phyloP scores from a whole-genome alignment of 176 grass and related monocot species.

The Aegilops umbellulata region DNA sequence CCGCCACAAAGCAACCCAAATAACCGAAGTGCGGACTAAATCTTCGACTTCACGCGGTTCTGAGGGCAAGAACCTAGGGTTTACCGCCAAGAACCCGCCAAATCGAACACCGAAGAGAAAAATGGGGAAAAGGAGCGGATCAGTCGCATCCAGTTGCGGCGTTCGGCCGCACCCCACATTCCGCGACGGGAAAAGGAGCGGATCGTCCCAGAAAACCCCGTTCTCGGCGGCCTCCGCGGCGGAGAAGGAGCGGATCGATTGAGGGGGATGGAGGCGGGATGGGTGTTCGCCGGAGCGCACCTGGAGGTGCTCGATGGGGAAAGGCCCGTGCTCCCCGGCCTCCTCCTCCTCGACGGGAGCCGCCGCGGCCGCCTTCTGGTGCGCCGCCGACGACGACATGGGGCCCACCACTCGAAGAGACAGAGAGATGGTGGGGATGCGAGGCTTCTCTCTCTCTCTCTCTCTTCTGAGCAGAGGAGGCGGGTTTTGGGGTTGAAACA shows the following conservation, averaged over 20 bases:
- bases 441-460: not conserved
- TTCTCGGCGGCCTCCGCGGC: not conserved
- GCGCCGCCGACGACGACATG: slow-evolving; percentile 34
- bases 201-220: not conserved
- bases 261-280: not conserved
- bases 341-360: not conserved
- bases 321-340: slow-evolving; percentile 40
- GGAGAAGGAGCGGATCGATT: not conserved
- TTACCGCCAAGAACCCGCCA: not conserved
- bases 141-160: too few relatives aligned
- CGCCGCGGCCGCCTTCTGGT: slow-evolving; percentile 28
- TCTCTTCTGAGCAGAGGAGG: not conserved
- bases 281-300: not conserved
- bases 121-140: not conserved
- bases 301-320: slow-evolving; percentile 65
- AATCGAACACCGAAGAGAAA: not conserved
- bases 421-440: not conserved
- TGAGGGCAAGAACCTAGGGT: slow-evolving; percentile 1
- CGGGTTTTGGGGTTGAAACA: not conserved
- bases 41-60: not conserved
- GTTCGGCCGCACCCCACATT: not conserved
- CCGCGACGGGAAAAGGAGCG: not conserved
- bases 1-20: not conserved
- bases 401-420: slow-evolving; percentile 25
- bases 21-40: not conserved